These are phyloP conservation scores for Polyporus arcularius DNA, from an alignment of 768 basidiomycete genomes.

Conservation along the genomic window DNA sequence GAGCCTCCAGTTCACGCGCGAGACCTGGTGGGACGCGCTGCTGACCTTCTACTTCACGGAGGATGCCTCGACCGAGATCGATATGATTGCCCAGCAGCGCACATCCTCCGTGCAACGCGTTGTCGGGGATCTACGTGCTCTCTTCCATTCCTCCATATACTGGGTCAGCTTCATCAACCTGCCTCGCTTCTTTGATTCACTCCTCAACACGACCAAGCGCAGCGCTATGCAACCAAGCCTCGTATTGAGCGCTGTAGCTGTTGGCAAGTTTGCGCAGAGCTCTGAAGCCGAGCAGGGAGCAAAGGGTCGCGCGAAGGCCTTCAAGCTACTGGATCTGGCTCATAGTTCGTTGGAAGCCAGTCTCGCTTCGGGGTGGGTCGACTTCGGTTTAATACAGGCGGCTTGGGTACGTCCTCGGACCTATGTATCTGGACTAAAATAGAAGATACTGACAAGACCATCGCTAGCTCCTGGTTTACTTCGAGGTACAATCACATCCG, in stretches of 20 bases:
- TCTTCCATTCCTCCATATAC: constrained; percentile 66
- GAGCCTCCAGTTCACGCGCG: constrained; percentile 63
- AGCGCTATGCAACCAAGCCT: constrained; percentile 66
- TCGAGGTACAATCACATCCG: constrained; percentile 73
- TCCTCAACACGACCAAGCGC: constrained; percentile 52
- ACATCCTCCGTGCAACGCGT: constrained; percentile 46
- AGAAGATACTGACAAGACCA: not conserved
- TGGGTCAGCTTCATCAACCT: constrained; percentile 76
- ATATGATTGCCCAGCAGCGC: constrained; percentile 35
- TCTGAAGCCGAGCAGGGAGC: constrained; percentile 54
- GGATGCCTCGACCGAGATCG: not conserved
- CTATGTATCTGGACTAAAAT: constrained; percentile 35
- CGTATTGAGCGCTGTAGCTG: constrained; percentile 62
- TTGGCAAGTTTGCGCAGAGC: constrained; percentile 68
- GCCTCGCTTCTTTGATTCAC: constrained; percentile 62
- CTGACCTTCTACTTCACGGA: constrained; percentile 48
- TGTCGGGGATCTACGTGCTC: constrained; percentile 57
- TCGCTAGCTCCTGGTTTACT: constrained; percentile 63
- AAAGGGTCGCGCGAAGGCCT: constrained; percentile 54
- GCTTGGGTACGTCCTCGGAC: constrained; percentile 43
- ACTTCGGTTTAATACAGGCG: constrained; percentile 72
- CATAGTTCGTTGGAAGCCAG: constrained; percentile 72
- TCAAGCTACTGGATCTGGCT: constrained; percentile 64
- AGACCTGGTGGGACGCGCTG: constrained; percentile 83
- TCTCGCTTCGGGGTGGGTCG: constrained; percentile 68